Conservation (phyloP, 2,329 filamentous ascomycete species). For the Colletotrichum noveboracense region DNA sequence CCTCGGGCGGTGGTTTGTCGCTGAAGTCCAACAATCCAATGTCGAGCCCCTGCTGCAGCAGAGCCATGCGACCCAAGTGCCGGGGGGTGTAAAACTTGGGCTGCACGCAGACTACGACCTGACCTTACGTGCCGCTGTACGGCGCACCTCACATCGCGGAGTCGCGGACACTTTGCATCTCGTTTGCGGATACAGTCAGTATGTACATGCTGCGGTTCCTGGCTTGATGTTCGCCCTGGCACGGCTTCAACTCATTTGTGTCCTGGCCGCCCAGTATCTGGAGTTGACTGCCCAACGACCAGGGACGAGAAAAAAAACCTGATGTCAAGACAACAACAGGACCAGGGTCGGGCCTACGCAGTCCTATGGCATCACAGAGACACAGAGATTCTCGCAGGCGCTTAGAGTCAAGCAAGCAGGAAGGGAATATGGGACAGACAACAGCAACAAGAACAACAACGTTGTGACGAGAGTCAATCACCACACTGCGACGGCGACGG, state of each 20-base stretch:
- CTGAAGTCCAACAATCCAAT: conserved; percentile 12
- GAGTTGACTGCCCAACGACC: neutral
- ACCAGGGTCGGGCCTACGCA: neutral
- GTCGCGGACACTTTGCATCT: neutral
- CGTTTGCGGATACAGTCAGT: neutral
- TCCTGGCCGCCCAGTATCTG: neutral
- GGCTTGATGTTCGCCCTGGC: neutral
- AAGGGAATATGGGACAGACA: neutral
- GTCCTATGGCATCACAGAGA: neutral
- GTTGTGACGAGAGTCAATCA: neutral
- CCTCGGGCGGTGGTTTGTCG: conserved; percentile 7
- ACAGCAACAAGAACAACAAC: neutral
- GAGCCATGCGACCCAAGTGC: conserved; percentile 20
- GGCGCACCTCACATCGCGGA: conserved; percentile 11
- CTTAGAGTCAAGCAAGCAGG: neutral
- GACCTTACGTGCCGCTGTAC: neutral
- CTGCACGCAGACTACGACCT: neutral
- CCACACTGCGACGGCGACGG: neutral
- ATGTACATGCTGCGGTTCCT: neutral
- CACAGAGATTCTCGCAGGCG: neutral
- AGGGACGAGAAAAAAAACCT: neutral
- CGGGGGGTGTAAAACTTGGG: conserved; percentile 15
- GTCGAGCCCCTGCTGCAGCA: conserved; percentile 8
- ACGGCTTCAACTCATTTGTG: neutral
- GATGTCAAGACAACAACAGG: neutral